Evolutionary conservation across 2,329 filamentous ascomycete genomes (phyloP).

Genomic region (Diplocarpon rosae): DNA sequence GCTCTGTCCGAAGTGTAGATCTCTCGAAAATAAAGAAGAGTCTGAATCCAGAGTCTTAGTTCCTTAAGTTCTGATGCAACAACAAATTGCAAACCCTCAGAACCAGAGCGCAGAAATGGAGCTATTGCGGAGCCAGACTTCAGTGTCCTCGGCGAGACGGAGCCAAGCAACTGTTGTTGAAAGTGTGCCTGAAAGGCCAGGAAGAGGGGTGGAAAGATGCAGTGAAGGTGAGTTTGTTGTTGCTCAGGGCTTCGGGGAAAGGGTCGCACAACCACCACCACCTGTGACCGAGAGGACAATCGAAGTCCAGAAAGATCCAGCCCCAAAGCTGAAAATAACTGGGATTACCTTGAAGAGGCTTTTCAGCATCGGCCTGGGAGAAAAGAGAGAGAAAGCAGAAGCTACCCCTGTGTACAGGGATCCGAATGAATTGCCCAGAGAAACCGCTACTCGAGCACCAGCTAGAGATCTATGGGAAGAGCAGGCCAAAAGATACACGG

Average conservation of each 20-base stretch:
- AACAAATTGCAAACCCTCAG: background rate
- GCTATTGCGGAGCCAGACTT: background rate
- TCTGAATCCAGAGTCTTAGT: background rate
- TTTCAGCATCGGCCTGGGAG: no score
- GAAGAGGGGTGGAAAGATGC: background rate
- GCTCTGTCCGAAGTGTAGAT: conserved; percentile 1
- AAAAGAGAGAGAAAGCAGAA: no score
- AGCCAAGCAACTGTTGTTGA: background rate
- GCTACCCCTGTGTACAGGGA: no score
- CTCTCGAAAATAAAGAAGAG: background rate
- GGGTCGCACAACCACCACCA: background rate
- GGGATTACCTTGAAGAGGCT: no score
- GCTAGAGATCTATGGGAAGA: no score
- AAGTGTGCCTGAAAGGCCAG: background rate
- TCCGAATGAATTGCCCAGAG: no score
- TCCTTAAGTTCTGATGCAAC: background rate
- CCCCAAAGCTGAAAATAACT: no score
- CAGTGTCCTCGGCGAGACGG: background rate
- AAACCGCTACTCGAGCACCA: no score
- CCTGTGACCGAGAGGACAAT: background rate
- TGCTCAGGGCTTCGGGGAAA: conserved; percentile 1
- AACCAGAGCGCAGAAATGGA: background rate
- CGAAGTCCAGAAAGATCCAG: background rate
- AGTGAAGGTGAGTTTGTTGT: background rate
- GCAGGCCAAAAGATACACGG: no score